Percentiles rank a stretch among this genome's conserved stretches.
Evolutionary conservation across 2,329 filamentous ascomycete genomes (phyloP).

Genomic region (Colletotrichum musae): DNA sequence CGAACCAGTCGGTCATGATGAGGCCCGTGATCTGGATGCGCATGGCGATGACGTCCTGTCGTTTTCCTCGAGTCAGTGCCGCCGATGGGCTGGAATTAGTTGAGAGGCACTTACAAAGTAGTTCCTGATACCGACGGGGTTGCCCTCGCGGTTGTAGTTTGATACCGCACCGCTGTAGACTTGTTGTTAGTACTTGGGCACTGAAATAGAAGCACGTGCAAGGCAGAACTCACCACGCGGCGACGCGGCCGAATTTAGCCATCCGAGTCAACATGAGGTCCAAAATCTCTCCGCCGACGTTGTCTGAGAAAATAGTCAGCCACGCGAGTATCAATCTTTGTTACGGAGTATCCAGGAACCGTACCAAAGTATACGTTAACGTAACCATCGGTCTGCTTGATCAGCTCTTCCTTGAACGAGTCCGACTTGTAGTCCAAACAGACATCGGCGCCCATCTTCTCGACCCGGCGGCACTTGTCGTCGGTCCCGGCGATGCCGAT

Average conservation of each 20-base stretch:
- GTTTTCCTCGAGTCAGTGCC: not conserved
- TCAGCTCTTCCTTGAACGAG: not conserved
- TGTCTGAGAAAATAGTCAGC: not conserved
- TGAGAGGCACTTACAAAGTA: not conserved
- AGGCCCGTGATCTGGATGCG: not conserved
- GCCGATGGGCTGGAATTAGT: too few relatives aligned
- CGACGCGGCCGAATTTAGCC: not conserved
- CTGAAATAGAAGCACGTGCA: too few relatives aligned
- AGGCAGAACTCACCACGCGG: not conserved
- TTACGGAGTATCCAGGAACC: not conserved
- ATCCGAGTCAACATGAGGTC: not conserved
- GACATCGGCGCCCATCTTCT: not conserved
- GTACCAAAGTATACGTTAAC: not conserved
- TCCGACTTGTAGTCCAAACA: not conserved
- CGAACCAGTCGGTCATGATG: not conserved
- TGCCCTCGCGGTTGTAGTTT: not conserved
- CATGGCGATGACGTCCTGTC: not conserved
- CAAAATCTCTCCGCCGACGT: not conserved
- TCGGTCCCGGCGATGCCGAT: not conserved
- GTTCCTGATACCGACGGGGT: not conserved
- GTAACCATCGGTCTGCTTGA: not conserved
- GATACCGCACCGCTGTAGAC: not conserved
- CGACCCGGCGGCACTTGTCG: not conserved
- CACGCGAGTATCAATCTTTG: too few relatives aligned
- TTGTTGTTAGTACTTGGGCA: not conserved